Evolutionary conservation across 352 stramenopile species (phyloP).

Genomic region (Globisporangium acanthophoron): DNA sequence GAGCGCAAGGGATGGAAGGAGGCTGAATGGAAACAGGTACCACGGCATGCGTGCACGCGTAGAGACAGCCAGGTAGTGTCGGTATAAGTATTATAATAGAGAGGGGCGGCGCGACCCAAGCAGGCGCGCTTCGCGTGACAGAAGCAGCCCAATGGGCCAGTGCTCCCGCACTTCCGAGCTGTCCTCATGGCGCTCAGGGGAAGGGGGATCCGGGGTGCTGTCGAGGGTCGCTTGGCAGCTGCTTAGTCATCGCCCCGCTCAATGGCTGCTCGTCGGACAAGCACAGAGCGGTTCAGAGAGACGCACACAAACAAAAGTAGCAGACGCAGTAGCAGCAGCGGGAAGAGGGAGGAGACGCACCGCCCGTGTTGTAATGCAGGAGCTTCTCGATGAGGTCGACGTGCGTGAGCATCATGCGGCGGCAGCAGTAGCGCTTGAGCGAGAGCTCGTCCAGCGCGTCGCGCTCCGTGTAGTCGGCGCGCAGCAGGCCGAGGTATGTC

Average conservation of each 20-base stretch:
- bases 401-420: constrained; percentile 99
- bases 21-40: background rate
- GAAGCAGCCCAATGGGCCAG: background rate
- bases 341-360: constrained; percentile 22
- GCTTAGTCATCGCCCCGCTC: constrained; percentile 70
- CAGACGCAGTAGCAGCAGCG: background rate
- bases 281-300: constrained; percentile 2
- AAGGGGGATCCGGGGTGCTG: background rate
- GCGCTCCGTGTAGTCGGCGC: constrained; percentile 96
- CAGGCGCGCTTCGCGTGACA: background rate
- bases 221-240: background rate
- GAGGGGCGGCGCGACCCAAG: background rate
- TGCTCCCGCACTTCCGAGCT: background rate
- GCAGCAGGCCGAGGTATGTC: constrained; percentile 96
- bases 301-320: background rate
- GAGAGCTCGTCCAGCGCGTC: constrained; percentile 98
- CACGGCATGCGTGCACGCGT: too few species aligned
- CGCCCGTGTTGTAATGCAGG: constrained; percentile 99
- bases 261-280: constrained; percentile 41
- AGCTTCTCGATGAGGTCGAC: constrained; percentile 99
- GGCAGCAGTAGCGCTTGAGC: constrained; percentile 98
- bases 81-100: constrained; percentile 32
- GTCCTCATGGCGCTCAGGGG: background rate
- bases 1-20: background rate
- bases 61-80: background rate